A percentile compares a stretch with the other conserved stretches of the same genome.
phyloP scores from a whole-genome alignment of 306 rosid species.

The Aeschynomene evenia region DNA sequence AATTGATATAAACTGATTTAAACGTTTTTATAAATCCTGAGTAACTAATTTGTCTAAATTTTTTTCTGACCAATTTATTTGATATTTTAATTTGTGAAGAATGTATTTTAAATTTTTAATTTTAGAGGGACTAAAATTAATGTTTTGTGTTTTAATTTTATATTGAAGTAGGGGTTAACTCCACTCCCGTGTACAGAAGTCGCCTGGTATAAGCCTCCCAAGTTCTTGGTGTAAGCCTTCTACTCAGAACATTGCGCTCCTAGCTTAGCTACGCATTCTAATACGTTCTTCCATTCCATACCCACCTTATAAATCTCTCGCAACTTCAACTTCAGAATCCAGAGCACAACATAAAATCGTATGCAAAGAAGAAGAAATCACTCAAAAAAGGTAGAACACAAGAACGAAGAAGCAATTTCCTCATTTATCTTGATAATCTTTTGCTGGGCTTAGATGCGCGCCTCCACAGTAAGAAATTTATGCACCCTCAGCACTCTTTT shows the following conservation, averaged over 20 bases:
- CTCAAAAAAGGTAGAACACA: background rate
- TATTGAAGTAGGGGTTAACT: too few relatives aligned
- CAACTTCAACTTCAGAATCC: background rate
- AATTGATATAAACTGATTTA: too few relatives aligned
- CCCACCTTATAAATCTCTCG: background rate
- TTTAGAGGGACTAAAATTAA: too few relatives aligned
- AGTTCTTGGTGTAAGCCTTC: too few relatives aligned
- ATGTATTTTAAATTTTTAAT: too few relatives aligned
- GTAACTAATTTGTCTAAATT: too few relatives aligned
- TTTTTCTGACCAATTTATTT: too few relatives aligned
- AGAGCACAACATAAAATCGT: background rate
- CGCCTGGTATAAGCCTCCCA: too few relatives aligned
- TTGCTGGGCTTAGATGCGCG: constrained; percentile 32
- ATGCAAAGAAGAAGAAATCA: background rate
- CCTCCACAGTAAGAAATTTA: constrained; percentile 28
- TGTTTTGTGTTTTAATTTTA: too few relatives aligned
- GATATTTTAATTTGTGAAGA: too few relatives aligned
- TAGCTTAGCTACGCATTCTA: background rate
- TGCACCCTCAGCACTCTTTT: constrained; percentile 33
- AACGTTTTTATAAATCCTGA: too few relatives aligned
- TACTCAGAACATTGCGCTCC: background rate
- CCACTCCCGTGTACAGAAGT: too few relatives aligned
- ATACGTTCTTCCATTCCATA: background rate
- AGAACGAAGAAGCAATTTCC: background rate
- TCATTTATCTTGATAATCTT: background rate